Percentiles rank a stretch among this genome's conserved stretches.
Evolutionary conservation across 1,284 basidiomycete genomes (phyloP).

Genomic region (Cutaneotrichosporon mucoides): DNA sequence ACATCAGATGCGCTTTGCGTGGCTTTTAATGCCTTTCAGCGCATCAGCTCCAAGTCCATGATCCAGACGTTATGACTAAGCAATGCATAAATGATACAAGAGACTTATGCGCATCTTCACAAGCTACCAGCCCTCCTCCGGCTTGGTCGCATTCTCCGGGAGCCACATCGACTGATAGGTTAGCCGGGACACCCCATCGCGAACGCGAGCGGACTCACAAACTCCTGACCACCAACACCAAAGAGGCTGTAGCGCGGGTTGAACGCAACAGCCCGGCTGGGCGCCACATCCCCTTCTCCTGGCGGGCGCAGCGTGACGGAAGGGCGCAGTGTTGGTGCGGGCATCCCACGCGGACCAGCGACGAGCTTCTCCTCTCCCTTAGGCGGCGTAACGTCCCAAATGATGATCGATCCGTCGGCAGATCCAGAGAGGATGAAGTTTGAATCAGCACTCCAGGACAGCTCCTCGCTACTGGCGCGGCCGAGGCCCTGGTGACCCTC

Average conservation of each 20-base stretch:
- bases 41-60: too few relatives aligned
- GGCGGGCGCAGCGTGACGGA: constrained; percentile 51
- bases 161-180: background rate
- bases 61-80: background rate
- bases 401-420: constrained; percentile 68
- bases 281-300: constrained; percentile 63
- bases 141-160: background rate
- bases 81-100: background rate
- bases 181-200: background rate
- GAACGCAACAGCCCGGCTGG: constrained; percentile 76
- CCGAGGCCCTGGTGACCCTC: constrained; percentile 77
- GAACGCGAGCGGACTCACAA: constrained; percentile 40
- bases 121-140: background rate
- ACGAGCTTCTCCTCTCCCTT: constrained; percentile 10
- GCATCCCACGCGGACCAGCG: constrained; percentile 47
- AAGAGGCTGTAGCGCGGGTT: constrained; percentile 87
- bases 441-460: constrained; percentile 87
- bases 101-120: too few relatives aligned
- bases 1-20: too few relatives aligned
- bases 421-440: constrained; percentile 72
- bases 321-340: constrained; percentile 57
- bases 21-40: too few relatives aligned
- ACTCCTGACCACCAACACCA: constrained; percentile 74
- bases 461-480: constrained; percentile 82
- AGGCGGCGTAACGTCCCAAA: constrained; percentile 66